phyloP scores from a whole-genome alignment of 2,329 filamentous ascomycete genomes.

The Thyridium curvatum region DNA sequence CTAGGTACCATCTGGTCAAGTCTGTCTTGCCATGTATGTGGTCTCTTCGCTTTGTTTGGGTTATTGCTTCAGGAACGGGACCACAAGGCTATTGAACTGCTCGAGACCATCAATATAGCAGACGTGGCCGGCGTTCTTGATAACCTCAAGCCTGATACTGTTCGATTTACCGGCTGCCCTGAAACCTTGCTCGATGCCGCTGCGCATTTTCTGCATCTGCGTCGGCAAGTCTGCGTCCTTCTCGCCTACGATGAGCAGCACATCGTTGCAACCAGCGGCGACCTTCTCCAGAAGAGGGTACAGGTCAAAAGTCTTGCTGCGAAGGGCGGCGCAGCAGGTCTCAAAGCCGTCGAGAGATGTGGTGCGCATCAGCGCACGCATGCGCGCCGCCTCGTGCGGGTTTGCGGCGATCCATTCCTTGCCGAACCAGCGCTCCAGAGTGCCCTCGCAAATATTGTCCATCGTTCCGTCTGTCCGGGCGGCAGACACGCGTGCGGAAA shows the following conservation, averaged over 20 bases:
- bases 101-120: constrained; percentile 29
- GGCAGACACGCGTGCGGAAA: constrained; percentile 25
- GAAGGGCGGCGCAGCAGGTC: constrained; percentile 31
- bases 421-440: constrained; percentile 34
- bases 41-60: no score
- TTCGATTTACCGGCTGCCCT: constrained; percentile 14
- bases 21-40: no score
- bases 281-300: constrained; percentile 24
- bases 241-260: constrained; percentile 30
- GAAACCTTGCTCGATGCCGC: constrained; percentile 25
- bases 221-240: constrained; percentile 32
- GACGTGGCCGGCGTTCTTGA: constrained; percentile 29
- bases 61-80: constrained; percentile 13
- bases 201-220: constrained; percentile 29
- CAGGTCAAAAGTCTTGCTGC: constrained; percentile 29
- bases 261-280: constrained; percentile 24
- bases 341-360: constrained; percentile 33
- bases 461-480: constrained; percentile 25
- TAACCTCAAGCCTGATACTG: constrained; percentile 22
- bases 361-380: constrained; percentile 26
- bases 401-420: constrained; percentile 26
- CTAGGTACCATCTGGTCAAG: no score
- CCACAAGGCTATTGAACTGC: constrained; percentile 19
- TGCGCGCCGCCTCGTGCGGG: constrained; percentile 24
- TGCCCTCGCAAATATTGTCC: constrained; percentile 20